These are phyloP conservation scores for Dicorynia guianensis DNA, from an alignment of 306 rosid genomes.

Conservation along the genomic window DNA sequence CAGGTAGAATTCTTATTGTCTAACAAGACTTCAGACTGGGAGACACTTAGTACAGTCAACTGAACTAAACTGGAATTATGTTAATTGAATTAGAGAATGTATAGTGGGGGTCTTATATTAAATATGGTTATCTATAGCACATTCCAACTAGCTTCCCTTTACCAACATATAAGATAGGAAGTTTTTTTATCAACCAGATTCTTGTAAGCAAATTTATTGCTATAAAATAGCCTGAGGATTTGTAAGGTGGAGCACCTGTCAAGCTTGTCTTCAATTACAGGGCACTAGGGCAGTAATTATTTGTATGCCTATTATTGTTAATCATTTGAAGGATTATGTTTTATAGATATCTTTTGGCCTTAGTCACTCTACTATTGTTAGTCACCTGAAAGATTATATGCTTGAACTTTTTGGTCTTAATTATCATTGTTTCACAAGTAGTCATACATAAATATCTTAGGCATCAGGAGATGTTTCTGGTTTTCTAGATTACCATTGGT, in stretches of 20 bases:
- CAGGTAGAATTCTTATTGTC: background rate
- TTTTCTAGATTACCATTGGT: constrained; percentile 14
- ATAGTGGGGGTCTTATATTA: background rate
- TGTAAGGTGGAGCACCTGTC: constrained; percentile 18
- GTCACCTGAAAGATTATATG: too few species aligned
- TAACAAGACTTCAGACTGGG: background rate
- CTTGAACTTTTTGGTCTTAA: too few species aligned
- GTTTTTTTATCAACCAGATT: constrained; percentile 16
- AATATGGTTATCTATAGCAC: background rate
- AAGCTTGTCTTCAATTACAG: constrained; percentile 14
- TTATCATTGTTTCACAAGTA: background rate
- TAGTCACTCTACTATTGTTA: background rate
- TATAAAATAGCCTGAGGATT: background rate
- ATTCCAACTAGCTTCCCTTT: background rate
- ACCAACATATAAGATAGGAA: background rate
- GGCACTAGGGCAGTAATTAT: background rate
- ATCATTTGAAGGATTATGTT: constrained; percentile 4
- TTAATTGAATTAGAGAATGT: background rate
- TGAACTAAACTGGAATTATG: constrained; percentile 15
- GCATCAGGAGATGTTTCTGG: background rate
- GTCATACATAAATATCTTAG: background rate
- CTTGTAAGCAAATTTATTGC: background rate
- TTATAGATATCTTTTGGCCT: background rate
- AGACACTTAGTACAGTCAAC: background rate
- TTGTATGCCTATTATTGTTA: background rate